Conservation (phyloP, 805 yeast genomes). For the Cyberlindnera amylophila region DNA sequence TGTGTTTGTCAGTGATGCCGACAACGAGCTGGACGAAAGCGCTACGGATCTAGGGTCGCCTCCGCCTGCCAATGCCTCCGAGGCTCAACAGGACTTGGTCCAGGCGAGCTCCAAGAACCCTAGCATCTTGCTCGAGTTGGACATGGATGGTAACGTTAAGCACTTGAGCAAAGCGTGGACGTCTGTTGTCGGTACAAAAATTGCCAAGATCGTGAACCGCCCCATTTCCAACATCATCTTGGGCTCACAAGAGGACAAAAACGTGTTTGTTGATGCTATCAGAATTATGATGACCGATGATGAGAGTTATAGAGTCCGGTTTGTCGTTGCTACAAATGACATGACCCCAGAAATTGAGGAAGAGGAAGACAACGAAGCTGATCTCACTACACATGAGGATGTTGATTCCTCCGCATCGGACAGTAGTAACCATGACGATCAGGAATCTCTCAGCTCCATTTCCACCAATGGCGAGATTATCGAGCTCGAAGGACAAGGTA, state of each 20-base stretch:
- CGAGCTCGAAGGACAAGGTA: conserved; percentile 92
- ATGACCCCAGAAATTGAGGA: conserved; percentile 26
- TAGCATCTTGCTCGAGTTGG: conserved; percentile 80
- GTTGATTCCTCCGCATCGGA: conserved; percentile 12
- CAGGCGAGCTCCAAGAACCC: conserved; percentile 68
- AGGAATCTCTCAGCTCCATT: conserved; percentile 33
- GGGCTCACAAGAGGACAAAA: conserved; percentile 60
- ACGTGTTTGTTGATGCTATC: conserved; percentile 67
- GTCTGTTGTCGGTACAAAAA: conserved; percentile 63
- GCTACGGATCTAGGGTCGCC: neutral
- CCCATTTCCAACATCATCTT: conserved; percentile 62
- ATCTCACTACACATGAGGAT: conserved; percentile 3
- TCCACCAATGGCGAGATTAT: conserved; percentile 58
- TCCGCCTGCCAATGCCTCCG: conserved; percentile 1
- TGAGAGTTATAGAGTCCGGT: conserved; percentile 72
- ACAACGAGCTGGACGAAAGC: neutral
- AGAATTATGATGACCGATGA: conserved; percentile 69
- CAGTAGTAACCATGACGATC: conserved; percentile 22
- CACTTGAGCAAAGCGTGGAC: conserved; percentile 80
- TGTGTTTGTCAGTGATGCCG: conserved; percentile 10
- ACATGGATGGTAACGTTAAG: conserved; percentile 71
- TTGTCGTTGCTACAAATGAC: conserved; percentile 45
- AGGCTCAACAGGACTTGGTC: conserved; percentile 43
- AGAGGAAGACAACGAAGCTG: conserved; percentile 14
- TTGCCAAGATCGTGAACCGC: conserved; percentile 47